Evolutionary conservation across 495 filamentous ascomycete species (phyloP).

Genomic region (Aspergillus sparsus): DNA sequence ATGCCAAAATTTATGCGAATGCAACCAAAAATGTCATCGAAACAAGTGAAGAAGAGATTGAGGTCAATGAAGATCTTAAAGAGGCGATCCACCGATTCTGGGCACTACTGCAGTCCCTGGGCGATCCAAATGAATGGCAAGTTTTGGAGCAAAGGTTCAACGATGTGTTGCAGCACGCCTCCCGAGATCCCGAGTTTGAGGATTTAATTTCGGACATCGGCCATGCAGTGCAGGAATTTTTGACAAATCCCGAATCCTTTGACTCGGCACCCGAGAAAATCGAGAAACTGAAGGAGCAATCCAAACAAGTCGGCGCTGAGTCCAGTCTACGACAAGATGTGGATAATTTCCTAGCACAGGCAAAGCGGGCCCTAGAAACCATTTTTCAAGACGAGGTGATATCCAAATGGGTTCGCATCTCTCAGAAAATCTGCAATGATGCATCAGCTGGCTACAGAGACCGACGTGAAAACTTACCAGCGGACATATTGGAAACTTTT

Average conservation of each 20-base stretch:
- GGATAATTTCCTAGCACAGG: slow-evolving; percentile 68
- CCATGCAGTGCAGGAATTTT: slow-evolving; percentile 71
- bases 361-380: slow-evolving; percentile 64
- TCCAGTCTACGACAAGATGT: slow-evolving; percentile 71
- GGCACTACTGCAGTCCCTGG: slow-evolving; percentile 75
- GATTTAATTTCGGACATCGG: slow-evolving; percentile 69
- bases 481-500: slow-evolving; percentile 74
- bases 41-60: slow-evolving; percentile 65
- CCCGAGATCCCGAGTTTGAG: slow-evolving; percentile 83
- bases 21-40: slow-evolving; percentile 63
- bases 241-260: slow-evolving; percentile 86
- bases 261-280: slow-evolving; percentile 70
- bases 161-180: slow-evolving; percentile 69
- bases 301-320: slow-evolving; percentile 60
- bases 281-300: slow-evolving; percentile 67
- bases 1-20: slow-evolving; percentile 73
- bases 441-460: slow-evolving; percentile 60
- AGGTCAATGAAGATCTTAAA: slow-evolving; percentile 72
- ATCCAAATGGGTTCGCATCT: slow-evolving; percentile 63
- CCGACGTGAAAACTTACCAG: slow-evolving; percentile 66
- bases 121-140: slow-evolving; percentile 73
- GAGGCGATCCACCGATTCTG: slow-evolving; percentile 76
- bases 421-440: slow-evolving; percentile 62
- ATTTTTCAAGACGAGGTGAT: slow-evolving; percentile 71
- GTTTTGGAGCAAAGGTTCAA: slow-evolving; percentile 65